Evolutionary conservation across 495 filamentous ascomycete genomes (phyloP), one percentile per base, ranked within the genome.

Genomic region (Geopyxis carbonaria): DNA sequence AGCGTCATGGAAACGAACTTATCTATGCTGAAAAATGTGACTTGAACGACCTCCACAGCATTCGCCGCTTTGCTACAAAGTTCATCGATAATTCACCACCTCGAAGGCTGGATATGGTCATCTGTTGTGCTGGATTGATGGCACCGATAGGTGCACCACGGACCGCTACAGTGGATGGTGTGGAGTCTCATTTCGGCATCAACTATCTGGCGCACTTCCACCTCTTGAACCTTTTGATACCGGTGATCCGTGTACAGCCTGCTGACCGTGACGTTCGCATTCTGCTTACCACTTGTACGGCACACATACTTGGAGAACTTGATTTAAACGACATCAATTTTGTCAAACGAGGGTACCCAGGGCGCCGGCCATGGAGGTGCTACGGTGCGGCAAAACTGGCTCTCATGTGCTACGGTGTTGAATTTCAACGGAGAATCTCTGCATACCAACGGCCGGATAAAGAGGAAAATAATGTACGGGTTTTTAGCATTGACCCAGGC

Each of bases 131-230:
- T 3, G 75, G 75, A 24, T 76, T 76, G 0, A 58, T 79, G 28
- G 87, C 79, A 0, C 72, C 84, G 1, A 69, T 64, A 2, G 70
- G 69, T 5, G 59, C 63, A 14, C 54, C 63, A 27, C 57, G 68
- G 9, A 56, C 49, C 0, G 58, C 68, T 20, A 86, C 81, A 0
- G 55, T 64, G 3, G 87, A 93, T 53, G 84, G 80, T 0, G 61
- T 95, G 11, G 87, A 95, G 58, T 67, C 70, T 41, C 83, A 77
- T 50, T 95, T 85, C 84, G 82, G 81, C 55, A 66, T 94, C 39
- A 95, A 99, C 55, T 99, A 85, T 54, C 72, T 99, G 5, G 74
- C 85, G 25, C 93, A 94, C 51, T 94, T 93, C 63, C 91, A 95
- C 51, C 66, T 99, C 3, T 65, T 99, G 32, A 80, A 77, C 51